A percentile compares a stretch with the other conserved stretches of the same genome.
Evolutionary conservation across 2,329 filamentous ascomycete species (phyloP).

Genomic region (Diaporthe ampelina): DNA sequence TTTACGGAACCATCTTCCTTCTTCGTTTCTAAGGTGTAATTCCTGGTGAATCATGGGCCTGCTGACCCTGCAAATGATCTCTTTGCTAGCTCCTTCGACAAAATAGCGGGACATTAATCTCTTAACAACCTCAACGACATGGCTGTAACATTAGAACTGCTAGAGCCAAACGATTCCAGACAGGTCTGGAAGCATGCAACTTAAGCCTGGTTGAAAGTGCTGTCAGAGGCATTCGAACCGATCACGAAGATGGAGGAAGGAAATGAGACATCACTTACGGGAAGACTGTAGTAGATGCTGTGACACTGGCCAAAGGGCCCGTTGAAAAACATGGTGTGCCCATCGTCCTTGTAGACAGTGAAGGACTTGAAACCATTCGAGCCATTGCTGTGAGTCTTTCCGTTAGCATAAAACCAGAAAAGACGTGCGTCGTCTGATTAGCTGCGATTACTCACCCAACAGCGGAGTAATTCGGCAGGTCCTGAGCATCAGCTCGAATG

Average conservation of each 20-base stretch:
- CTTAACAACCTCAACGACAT: background rate
- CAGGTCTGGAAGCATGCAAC: background rate
- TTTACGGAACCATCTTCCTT: background rate
- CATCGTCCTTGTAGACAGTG: background rate
- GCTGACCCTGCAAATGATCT: background rate
- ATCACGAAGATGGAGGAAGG: background rate
- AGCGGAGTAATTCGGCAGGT: background rate
- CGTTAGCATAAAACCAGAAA: background rate
- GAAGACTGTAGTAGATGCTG: background rate
- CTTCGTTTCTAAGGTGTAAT: background rate
- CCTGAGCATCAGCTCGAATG: no score
- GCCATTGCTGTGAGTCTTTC: background rate
- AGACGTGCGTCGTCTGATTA: no score
- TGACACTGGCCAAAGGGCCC: background rate
- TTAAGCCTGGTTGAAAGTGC: background rate
- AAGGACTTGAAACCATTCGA: background rate
- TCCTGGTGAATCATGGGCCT: background rate
- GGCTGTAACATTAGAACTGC: background rate
- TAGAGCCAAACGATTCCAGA: background rate
- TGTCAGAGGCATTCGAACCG: background rate
- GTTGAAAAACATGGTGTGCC: background rate
- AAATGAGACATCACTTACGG: background rate
- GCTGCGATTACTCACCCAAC: background rate
- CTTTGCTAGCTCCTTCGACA: background rate
- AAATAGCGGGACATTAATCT: background rate